Evolutionary conservation across 225 moss, liverwort and hornwort species (phyloP), one percentile per base, ranked within the genome.

Genomic region (Pseudoscleropodium purum): DNA sequence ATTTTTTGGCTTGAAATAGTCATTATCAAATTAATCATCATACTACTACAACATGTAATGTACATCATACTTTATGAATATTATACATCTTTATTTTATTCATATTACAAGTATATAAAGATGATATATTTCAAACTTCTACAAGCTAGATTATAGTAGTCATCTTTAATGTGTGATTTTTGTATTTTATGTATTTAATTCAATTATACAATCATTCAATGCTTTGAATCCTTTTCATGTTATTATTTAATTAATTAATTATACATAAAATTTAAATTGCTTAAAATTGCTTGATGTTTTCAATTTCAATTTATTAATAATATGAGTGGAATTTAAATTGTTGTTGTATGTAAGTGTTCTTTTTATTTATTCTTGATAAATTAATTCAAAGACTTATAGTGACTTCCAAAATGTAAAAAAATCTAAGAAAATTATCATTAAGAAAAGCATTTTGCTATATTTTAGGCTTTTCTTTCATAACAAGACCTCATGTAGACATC

Each of bases 1-100:
- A 68, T n/a, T 68, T 68, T n/a, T 39, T 25, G 14, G 2, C 70
- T 25, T 70, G 4, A 39, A 39, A 25, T 70, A 21, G 4, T 51
- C 51, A 13, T 51, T 51, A 51, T 51, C 13, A 51, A 51, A 56
- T 6, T 56, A 39, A 39, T 24, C 4, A 24, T 41, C 8, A 41
- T 25, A 72, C 3, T 41, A 4, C 1, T 26, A 72, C 9, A 72
- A 15, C 3, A 25, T 26, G 26, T 41, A 41, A 25, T 15, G 0
- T 24, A 0, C 7, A 41, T 3, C 0, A 15, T 41, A 26, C 25
- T 1, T 25, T 72, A 41, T 26, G 0, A 14, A 15, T 26, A 15
- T 15, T 26, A 26, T 15, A 70, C 4, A 70, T 70, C 25, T 26
- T n/a, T 24, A 7, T 24, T 70, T n/a, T 24, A 39, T 39, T 24